Conservation (phyloP, 176 grass and related monocot genomes). For the Oryza glaberrima region DNA sequence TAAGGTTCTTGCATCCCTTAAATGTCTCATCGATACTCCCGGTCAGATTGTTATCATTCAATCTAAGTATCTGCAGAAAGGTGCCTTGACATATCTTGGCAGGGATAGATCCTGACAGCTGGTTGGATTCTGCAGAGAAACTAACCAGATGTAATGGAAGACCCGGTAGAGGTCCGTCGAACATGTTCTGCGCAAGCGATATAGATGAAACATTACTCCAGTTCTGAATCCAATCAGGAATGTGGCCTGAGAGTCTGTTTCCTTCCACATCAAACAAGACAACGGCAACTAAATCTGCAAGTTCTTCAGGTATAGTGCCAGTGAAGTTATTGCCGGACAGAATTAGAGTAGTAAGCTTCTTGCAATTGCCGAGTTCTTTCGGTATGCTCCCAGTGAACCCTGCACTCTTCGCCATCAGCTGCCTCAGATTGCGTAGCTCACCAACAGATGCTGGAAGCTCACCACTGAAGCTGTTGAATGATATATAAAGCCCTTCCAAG, state of each 20-base stretch:
- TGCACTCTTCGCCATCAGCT: constrained; percentile 47
- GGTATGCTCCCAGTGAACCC: constrained; percentile 68
- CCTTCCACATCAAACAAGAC: constrained; percentile 53
- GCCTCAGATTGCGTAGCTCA: constrained; percentile 54
- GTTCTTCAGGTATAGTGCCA: constrained; percentile 58
- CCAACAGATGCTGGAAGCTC: constrained; percentile 62
- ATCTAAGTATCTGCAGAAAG: constrained; percentile 51
- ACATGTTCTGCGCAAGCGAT: constrained; percentile 50
- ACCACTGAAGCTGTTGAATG: constrained; percentile 60
- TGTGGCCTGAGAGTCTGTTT: constrained; percentile 65
- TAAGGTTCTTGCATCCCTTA: constrained; percentile 64
- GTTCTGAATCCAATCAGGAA: constrained; percentile 68
- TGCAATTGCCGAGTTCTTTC: constrained; percentile 71
- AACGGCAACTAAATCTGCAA: constrained; percentile 62
- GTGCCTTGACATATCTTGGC: constrained; percentile 53
- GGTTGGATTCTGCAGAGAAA: constrained; percentile 67
- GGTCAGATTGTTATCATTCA: constrained; percentile 61
- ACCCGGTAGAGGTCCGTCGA: constrained; percentile 55
- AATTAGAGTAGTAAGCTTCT: constrained; percentile 47
- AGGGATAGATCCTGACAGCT: constrained; percentile 58
- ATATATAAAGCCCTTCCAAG: constrained; percentile 65
- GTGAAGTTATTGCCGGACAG: constrained; percentile 69
- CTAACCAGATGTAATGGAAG: constrained; percentile 46
- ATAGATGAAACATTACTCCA: constrained; percentile 53
- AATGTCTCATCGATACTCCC: constrained; percentile 72